These are phyloP conservation scores for Paraphoma sp. DNA, from an alignment of 2,329 filamentous ascomycete species.

Conservation along the genomic window DNA sequence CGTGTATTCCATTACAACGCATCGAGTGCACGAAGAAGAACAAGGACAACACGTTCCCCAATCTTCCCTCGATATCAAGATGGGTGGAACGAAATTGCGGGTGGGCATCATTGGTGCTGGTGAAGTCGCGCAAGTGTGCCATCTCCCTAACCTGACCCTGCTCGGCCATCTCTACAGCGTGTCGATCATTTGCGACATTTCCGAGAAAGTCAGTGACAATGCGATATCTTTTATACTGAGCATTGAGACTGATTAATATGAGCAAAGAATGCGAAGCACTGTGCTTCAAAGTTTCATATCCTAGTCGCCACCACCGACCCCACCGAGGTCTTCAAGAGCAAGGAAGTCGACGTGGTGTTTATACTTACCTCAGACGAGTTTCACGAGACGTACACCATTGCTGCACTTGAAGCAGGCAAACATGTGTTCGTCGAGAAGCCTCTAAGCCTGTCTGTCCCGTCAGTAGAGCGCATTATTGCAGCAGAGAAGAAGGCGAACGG, in stretches of 20 bases:
- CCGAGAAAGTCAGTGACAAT: background rate
- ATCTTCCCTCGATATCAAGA: background rate
- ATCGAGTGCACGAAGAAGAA: no score
- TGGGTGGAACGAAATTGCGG: background rate
- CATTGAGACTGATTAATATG: background rate
- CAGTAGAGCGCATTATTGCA: background rate
- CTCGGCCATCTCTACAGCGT: background rate
- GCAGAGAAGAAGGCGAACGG: background rate
- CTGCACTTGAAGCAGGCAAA: background rate
- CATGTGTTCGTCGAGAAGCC: background rate
- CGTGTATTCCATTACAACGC: no score
- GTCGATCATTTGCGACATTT: background rate
- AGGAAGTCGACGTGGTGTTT: background rate
- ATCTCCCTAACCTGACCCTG: background rate
- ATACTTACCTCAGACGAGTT: background rate
- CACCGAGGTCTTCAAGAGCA: background rate
- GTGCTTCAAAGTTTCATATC: background rate
- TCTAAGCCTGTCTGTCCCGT: background rate
- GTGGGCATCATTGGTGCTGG: background rate
- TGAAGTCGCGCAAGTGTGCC: background rate
- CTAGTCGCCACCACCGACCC: background rate
- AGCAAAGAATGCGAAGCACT: background rate
- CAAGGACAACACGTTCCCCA: no score
- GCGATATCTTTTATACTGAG: background rate
- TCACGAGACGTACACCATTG: background rate